These are phyloP conservation scores for Schwanniomyces yamadae DNA, from an alignment of 805 yeast genomes.

Conservation along the genomic window DNA sequence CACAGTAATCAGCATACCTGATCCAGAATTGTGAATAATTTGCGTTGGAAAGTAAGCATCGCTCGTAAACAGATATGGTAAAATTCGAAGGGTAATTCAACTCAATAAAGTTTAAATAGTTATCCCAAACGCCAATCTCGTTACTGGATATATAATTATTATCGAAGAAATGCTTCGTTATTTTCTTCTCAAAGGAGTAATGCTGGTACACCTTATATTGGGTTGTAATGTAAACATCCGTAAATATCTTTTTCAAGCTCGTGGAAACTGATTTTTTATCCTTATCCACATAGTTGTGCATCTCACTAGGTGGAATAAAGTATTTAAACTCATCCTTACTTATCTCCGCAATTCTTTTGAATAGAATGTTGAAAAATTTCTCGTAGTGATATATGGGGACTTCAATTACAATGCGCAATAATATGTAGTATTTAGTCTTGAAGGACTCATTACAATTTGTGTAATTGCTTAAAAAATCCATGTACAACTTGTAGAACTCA, in stretches of 20 bases:
- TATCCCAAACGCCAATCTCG: conserved; percentile 59
- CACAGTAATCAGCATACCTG: conserved; percentile 45
- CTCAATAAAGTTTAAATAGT: conserved; percentile 57
- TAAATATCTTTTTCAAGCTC: conserved; percentile 46
- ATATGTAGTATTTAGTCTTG: conserved; percentile 33
- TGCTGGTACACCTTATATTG: conserved; percentile 53
- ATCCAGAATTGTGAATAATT: conserved; percentile 50
- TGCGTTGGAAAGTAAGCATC: conserved; percentile 48
- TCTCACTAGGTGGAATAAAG: conserved; percentile 19
- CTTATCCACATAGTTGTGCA: conserved; percentile 12
- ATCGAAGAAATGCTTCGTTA: conserved; percentile 38
- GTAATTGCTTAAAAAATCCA: conserved; percentile 38
- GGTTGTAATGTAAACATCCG: conserved; percentile 54
- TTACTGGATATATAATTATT: conserved; percentile 34
- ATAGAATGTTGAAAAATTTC: conserved; percentile 41
- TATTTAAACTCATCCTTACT: conserved; percentile 12
- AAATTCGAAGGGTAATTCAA: conserved; percentile 22
- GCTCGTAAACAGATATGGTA: conserved; percentile 40
- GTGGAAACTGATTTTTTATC: conserved; percentile 28
- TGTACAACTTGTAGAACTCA: conserved; percentile 51
- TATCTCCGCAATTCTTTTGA: conserved; percentile 27
- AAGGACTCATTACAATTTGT: conserved; percentile 24
- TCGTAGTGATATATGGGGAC: conserved; percentile 57
- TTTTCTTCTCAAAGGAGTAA: conserved; percentile 47
- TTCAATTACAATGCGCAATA: conserved; percentile 51